Evolutionary conservation across 495 filamentous ascomycete genomes (phyloP).

Genomic region (Achaetomiella virescens): DNA sequence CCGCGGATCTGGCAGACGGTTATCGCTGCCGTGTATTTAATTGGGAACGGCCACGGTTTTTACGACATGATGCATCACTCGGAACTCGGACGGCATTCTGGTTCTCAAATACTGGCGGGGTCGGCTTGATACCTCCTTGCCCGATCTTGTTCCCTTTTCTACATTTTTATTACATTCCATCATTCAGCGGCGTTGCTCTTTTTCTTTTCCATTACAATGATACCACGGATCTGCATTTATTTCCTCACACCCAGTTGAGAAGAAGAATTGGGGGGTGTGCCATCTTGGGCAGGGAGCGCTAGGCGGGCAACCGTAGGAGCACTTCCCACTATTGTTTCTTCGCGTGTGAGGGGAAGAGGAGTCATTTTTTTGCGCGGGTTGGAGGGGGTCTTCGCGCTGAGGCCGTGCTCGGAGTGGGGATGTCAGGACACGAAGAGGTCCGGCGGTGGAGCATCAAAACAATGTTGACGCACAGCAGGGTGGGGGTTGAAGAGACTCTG

Average conservation of each 20-base stretch:
- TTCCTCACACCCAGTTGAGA: background rate
- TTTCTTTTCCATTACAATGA: slow-evolving; percentile 3
- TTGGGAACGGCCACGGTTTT: slow-evolving; percentile 36
- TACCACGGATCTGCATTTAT: slow-evolving; percentile 12
- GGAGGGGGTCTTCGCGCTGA: too few relatives aligned
- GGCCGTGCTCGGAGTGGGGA: too few relatives aligned
- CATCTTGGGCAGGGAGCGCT: background rate
- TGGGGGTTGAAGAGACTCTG: too few relatives aligned
- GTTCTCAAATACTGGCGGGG: background rate
- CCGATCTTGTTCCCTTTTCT: background rate
- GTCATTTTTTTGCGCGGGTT: too few relatives aligned
- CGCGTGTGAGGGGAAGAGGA: too few relatives aligned
- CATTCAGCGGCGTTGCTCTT: background rate
- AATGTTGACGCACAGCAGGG: too few relatives aligned
- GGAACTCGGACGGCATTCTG: slow-evolving; percentile 33
- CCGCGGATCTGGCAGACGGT: slow-evolving; percentile 24
- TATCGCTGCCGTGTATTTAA: slow-evolving; percentile 37
- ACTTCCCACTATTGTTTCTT: too few relatives aligned
- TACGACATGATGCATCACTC: slow-evolving; percentile 39
- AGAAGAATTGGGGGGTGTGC: background rate
- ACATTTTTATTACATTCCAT: background rate
- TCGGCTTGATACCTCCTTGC: background rate
- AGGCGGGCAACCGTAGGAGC: too few relatives aligned
- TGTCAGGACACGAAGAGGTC: too few relatives aligned
- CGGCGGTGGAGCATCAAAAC: too few relatives aligned